Evolutionary conservation across 2,329 filamentous ascomycete genomes (phyloP).

Genomic region (Fusarium nanum): DNA sequence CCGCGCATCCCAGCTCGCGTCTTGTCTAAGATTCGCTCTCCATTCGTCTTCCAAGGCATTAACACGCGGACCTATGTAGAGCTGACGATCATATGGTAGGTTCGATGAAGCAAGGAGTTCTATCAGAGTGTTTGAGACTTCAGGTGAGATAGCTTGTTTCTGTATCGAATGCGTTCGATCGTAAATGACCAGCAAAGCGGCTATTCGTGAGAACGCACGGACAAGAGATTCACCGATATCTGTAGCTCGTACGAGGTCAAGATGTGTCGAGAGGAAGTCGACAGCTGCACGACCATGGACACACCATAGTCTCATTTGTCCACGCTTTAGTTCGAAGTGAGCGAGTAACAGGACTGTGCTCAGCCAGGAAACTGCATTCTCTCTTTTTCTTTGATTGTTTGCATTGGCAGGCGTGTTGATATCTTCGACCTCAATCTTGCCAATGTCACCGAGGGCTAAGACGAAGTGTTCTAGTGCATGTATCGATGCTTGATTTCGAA

Average conservation of each 20-base stretch:
- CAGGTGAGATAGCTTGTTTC: neutral
- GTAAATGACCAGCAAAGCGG: conserved; percentile 32
- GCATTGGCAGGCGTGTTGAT: conserved; percentile 6
- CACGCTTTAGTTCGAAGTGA: conserved; percentile 29
- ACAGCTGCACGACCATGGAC: conserved; percentile 34
- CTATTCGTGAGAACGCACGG: conserved; percentile 32
- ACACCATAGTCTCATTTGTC: conserved; percentile 35
- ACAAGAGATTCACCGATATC: conserved; percentile 24
- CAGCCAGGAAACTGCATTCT: conserved; percentile 29
- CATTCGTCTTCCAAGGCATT: conserved; percentile 34
- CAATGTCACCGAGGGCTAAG: conserved; percentile 15
- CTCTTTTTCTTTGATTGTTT: neutral
- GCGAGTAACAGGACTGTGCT: conserved; percentile 27
- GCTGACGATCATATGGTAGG: conserved; percentile 14
- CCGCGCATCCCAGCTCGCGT: conserved; percentile 10
- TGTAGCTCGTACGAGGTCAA: conserved; percentile 1
- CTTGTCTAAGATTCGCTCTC: conserved; percentile 13
- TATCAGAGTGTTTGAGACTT: conserved; percentile 12
- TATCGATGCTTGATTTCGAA: conserved; percentile 5
- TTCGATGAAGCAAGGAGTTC: conserved; percentile 11
- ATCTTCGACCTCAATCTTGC: conserved; percentile 15
- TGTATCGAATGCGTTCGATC: conserved; percentile 31
- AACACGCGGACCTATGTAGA: conserved; percentile 27
- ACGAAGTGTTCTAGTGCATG: conserved; percentile 36
- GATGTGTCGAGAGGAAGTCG: conserved; percentile 19